phyloP scores from a whole-genome alignment of 441 rosid species.

The Geranium incanum region DNA sequence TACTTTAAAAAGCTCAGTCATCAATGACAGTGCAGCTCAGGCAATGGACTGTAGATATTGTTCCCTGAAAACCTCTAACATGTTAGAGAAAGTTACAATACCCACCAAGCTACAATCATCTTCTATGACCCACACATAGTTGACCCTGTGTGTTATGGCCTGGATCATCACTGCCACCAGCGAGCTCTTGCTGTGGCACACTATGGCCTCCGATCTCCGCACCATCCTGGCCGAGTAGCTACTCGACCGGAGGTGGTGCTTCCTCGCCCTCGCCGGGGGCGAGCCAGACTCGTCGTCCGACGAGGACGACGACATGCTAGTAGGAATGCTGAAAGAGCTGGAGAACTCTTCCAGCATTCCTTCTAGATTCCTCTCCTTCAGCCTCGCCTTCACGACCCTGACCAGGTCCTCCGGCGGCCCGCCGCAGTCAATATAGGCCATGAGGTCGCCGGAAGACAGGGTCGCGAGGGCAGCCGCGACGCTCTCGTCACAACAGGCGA shows the following conservation, averaged over 20 bases:
- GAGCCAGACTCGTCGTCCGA: slow-evolving; percentile 55
- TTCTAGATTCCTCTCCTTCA: slow-evolving; percentile 45
- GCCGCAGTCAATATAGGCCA: slow-evolving; percentile 86
- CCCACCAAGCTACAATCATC: slow-evolving; percentile 71
- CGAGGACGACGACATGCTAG: slow-evolving; percentile 29
- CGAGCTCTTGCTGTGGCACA: slow-evolving; percentile 71
- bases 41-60: slow-evolving; percentile 31
- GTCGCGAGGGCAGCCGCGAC: slow-evolving; percentile 63
- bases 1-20: no score
- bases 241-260: slow-evolving; percentile 43
- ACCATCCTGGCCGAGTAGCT: slow-evolving; percentile 71
- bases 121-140: slow-evolving; percentile 77
- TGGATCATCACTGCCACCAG: slow-evolving; percentile 92
- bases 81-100: slow-evolving; percentile 61
- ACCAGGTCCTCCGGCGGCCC: slow-evolving; percentile 79
- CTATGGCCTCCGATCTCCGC: slow-evolving; percentile 78
- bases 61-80: slow-evolving; percentile 64
- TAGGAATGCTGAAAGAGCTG: slow-evolving; percentile 20
- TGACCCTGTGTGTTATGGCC: slow-evolving; percentile 75
- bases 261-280: slow-evolving; percentile 15
- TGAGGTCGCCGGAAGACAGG: slow-evolving; percentile 65
- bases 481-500: slow-evolving; percentile 71
- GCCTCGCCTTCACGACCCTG: slow-evolving; percentile 42
- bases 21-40: slow-evolving; percentile 1
- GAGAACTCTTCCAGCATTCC: slow-evolving; percentile 47